Base-by-base conservation (phyloP, 2,329 filamentous ascomycete species). In the Samsoniella hepiali region DNA sequence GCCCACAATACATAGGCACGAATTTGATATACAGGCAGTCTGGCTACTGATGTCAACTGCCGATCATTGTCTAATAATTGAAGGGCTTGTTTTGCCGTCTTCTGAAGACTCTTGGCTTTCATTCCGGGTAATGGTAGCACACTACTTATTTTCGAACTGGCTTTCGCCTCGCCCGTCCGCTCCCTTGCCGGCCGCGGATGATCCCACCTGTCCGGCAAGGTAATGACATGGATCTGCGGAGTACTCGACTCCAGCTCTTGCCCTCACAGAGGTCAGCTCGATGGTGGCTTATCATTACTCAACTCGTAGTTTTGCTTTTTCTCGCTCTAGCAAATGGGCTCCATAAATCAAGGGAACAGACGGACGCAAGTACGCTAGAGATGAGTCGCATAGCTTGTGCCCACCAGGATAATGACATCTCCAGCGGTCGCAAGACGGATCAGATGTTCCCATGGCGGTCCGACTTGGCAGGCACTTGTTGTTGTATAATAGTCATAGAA, bases 271-370 rank as follows among this genome's bases (percentile, higher is more conserved):
- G 7, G 9, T 11, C 44, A 47, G 22, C 44, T 10, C 27, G 2
- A 9, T 36, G 2, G 34, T 6, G 15, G 54, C 54, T 54, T 44
- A 40, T 45, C 54, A 57, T 8, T 31, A 57, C 40, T 57, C 40
- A 45, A 31, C 15, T 56, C 27, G 3, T 17, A 3, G n/a, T 40
- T 58, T 58, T 58, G n/a, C 44, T 58, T 58, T 49, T 50, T 58
- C 22, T 13, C 22, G 22, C 8, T 15, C n/a, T 5, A 31, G 32
- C 22, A 17, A 49, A 17, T 38, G 29, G 17, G 13, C 13, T 2
- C n/a, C 44, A 38, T 57, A n/a, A 13, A 49, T n/a, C 27, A 29
- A 29, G 29, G 10, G 22, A 29, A 10, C n/a, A 29, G 45, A 27
- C 11, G 22, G 7, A 29, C 45, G 45, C 10, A 10, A 22, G 8